Conservation (phyloP, 176 grass and related monocot species). For the Dendrocalamus sinicus region DNA sequence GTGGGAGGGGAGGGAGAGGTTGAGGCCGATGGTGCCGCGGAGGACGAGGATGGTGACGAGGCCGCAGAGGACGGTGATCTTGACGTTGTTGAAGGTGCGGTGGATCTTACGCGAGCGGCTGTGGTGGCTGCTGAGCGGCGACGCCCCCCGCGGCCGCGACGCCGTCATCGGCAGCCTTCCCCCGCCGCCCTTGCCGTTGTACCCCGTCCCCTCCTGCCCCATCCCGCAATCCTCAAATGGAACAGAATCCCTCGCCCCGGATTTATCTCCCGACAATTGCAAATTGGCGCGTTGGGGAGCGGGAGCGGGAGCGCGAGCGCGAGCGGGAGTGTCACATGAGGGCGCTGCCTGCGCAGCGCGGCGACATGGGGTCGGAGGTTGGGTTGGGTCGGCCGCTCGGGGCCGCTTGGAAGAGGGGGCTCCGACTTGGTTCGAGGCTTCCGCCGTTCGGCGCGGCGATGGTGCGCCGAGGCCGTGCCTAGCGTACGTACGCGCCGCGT, state of each 20-base stretch:
- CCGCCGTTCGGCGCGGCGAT: neutral
- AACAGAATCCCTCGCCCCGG: constrained; percentile 15
- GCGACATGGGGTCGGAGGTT: neutral
- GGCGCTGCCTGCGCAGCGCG: neutral
- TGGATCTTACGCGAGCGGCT: constrained; percentile 65
- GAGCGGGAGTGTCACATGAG: constrained; percentile 29
- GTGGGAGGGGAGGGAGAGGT: constrained; percentile 54
- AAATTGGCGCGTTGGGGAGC: neutral
- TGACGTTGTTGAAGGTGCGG: constrained; percentile 96
- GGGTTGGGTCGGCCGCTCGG: too few relatives aligned
- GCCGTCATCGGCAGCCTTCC: constrained; percentile 55
- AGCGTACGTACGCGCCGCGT: too few relatives aligned
- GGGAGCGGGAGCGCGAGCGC: neutral
- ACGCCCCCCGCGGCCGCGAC: constrained; percentile 50
- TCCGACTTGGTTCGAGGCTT: neutral
- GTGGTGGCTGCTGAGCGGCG: constrained; percentile 46
- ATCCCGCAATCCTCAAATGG: constrained; percentile 25
- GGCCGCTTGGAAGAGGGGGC: neutral
- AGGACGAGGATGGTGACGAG: constrained; percentile 91
- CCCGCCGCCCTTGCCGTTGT: constrained; percentile 43
- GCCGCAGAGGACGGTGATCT: constrained; percentile 90
- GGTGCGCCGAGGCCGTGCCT: too few relatives aligned
- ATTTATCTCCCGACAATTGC: neutral
- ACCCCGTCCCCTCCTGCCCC: constrained; percentile 60
- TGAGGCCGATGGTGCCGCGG: constrained; percentile 76